These are phyloP conservation scores for Vitellaria paradoxa DNA, from an alignment of 179 eudicot genomes.

Conservation along the genomic window DNA sequence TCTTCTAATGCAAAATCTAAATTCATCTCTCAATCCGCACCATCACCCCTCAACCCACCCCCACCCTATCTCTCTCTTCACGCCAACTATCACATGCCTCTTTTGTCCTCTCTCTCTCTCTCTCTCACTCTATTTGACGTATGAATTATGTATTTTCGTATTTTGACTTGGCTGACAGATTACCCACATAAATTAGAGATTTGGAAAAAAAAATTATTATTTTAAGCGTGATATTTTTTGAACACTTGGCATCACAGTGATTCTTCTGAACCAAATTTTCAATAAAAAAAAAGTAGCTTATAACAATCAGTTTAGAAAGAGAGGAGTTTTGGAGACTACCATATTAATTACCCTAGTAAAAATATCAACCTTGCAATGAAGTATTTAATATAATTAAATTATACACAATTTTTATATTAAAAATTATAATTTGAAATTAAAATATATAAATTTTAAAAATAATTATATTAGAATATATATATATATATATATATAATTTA, in stretches of 20 bases:
- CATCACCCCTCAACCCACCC: conserved; percentile 2
- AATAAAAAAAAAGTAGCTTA: too few species aligned
- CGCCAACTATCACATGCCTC: conserved; percentile 34
- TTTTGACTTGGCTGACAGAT: conserved; percentile 12
- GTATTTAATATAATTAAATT: too few species aligned
- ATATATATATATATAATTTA: too few species aligned
- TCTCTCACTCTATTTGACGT: neutral
- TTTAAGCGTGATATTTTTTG: neutral
- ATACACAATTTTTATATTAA: too few species aligned
- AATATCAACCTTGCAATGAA: too few species aligned
- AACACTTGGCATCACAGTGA: conserved; percentile 1
- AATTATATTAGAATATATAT: too few species aligned
- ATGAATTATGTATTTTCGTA: neutral
- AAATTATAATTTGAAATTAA: too few species aligned
- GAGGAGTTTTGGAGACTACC: too few species aligned
- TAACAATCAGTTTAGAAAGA: too few species aligned
- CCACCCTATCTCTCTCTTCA: conserved; percentile 20
- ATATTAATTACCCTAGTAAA: too few species aligned
- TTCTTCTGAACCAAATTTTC: neutral
- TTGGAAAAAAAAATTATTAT: neutral
- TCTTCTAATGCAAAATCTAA: neutral
- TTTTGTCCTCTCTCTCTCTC: conserved; percentile 6
- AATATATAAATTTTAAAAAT: too few species aligned
- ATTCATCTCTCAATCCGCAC: conserved; percentile 18
- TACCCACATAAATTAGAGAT: neutral